Evolutionary conservation across 352 stramenopile genomes (phyloP).

Genomic region (Globisporangium irregulare): DNA sequence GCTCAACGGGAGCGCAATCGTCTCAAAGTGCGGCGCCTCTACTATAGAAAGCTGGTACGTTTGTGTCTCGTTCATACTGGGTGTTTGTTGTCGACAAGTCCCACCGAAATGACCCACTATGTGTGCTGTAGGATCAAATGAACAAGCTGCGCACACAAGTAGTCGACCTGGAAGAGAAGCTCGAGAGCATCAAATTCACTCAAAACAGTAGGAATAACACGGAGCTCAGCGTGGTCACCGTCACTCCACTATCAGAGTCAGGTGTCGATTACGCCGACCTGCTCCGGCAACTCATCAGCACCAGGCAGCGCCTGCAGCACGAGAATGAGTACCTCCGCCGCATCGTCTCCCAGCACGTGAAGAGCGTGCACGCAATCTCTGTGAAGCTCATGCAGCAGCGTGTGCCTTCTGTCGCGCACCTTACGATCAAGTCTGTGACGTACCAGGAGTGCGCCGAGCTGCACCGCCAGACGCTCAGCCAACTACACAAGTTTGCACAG

Average conservation of each 20-base stretch:
- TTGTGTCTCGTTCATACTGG: too few species aligned
- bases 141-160: conserved; percentile 4
- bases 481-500: not conserved
- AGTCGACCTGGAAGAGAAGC: not conserved
- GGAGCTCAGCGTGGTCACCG: not conserved
- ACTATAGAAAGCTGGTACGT: conserved; percentile 21
- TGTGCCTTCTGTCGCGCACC: not conserved
- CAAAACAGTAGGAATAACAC: not conserved
- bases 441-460: conserved; percentile 1
- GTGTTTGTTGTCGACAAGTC: too few species aligned
- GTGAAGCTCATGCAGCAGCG: conserved; percentile 2
- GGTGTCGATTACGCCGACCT: not conserved
- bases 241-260: not conserved
- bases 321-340: conserved; percentile 17
- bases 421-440: conserved; percentile 8
- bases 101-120: too few species aligned
- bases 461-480: not conserved
- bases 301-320: conserved; percentile 2
- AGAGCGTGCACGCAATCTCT: not conserved
- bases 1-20: conserved; percentile 18
- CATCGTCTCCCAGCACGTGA: not conserved
- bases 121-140: not conserved
- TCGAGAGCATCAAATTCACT: not conserved
- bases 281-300: conserved; percentile 2
- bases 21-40: conserved; percentile 18